Evolutionary conservation across 805 yeast species (phyloP).

Genomic region (Saccharomycopsis sp.): DNA sequence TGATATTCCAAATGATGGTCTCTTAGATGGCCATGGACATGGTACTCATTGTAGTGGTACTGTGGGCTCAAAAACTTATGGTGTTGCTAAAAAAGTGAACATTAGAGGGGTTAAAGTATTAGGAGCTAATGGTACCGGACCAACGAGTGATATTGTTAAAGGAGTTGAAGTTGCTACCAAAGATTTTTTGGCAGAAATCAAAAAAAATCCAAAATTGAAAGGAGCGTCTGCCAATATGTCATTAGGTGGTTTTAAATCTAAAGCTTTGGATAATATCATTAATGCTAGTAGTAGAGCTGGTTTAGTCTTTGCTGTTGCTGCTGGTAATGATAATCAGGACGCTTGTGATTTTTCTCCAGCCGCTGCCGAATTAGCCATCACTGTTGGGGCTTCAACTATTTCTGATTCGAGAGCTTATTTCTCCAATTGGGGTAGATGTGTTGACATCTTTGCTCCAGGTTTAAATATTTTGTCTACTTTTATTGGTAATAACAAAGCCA

Average conservation of each 20-base stretch:
- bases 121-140: constrained; percentile 47
- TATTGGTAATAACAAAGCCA: constrained; percentile 64
- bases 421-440: constrained; percentile 93
- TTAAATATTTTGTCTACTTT: constrained; percentile 77
- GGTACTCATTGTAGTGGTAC: constrained; percentile 64
- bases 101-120: constrained; percentile 53
- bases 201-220: constrained; percentile 40
- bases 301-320: constrained; percentile 89
- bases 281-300: constrained; percentile 86
- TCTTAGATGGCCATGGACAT: constrained; percentile 49
- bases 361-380: constrained; percentile 69
- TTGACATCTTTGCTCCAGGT: constrained; percentile 96
- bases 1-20: constrained; percentile 40
- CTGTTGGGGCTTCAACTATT: constrained; percentile 91
- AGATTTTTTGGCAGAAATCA: constrained; percentile 33
- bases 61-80: constrained; percentile 45
- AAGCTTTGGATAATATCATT: constrained; percentile 78
- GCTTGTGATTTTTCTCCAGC: constrained; percentile 94
- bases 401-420: constrained; percentile 88
- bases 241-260: constrained; percentile 86
- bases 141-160: constrained; percentile 50
- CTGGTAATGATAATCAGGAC: constrained; percentile 89
- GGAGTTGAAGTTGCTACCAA: constrained; percentile 53
- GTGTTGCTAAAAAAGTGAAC: constrained; percentile 50
- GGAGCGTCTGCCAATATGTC: constrained; percentile 92